These are phyloP conservation scores for Kregervanrija delftensis DNA, from an alignment of 805 yeast genomes.

Conservation along the genomic window DNA sequence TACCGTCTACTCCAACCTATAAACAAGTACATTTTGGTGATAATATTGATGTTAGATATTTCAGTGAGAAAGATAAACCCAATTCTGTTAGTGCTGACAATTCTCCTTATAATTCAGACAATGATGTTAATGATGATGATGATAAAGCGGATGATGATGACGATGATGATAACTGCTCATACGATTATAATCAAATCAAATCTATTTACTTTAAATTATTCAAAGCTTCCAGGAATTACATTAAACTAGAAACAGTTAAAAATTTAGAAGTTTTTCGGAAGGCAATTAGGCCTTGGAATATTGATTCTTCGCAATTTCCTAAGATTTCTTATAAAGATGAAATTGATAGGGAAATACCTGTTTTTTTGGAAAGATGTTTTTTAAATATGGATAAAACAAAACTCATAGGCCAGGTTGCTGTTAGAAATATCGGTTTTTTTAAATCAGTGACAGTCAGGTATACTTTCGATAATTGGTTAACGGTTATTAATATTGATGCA, in stretches of 20 bases:
- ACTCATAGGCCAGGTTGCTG: conserved; percentile 71
- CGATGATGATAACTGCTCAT: conserved; percentile 1
- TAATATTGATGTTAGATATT: conserved; percentile 63
- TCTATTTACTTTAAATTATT: conserved; percentile 10
- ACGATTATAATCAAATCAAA: conserved; percentile 6
- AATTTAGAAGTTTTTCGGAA: conserved; percentile 17
- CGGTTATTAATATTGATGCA: conserved; percentile 65
- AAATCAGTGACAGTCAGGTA: conserved; percentile 67
- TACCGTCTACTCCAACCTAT: conserved; percentile 52
- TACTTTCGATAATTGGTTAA: conserved; percentile 73
- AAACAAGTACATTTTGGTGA: conserved; percentile 85
- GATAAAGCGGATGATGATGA: conserved; percentile 21
- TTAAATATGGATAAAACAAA: conserved; percentile 50
- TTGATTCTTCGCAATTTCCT: conserved; percentile 36
- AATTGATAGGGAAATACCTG: conserved; percentile 35
- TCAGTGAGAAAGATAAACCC: conserved; percentile 69
- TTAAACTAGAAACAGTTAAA: conserved; percentile 8
- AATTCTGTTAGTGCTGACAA: conserved; percentile 63
- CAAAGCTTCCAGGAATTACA: conserved; percentile 14
- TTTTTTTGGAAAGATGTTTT: conserved; percentile 60
- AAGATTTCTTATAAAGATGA: conserved; percentile 37
- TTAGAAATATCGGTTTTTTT: conserved; percentile 61
- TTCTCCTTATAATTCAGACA: conserved; percentile 43
- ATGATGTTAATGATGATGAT: conserved; percentile 26
- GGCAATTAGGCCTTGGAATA: conserved; percentile 34